Conservation (phyloP, 116 monocot species). For the Phalaenopsis hybrid region DNA sequence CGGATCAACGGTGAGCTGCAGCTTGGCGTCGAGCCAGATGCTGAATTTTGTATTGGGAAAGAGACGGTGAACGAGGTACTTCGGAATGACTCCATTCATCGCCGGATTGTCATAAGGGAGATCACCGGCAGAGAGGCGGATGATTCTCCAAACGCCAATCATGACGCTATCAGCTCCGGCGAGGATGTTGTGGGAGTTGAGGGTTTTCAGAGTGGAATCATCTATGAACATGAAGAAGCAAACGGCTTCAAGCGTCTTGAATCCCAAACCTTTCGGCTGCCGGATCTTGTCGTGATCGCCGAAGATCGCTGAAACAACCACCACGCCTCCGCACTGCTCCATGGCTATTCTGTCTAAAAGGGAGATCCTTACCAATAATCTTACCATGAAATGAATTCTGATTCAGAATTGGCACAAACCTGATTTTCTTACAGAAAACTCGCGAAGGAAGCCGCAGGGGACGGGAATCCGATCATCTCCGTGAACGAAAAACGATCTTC, state of each 20-base stretch:
- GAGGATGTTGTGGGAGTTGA: conserved; percentile 47
- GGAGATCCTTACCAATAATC: neutral
- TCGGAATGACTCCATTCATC: conserved; percentile 85
- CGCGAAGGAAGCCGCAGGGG: conserved; percentile 71
- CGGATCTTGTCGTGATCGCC: conserved; percentile 79
- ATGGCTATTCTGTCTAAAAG: conserved; percentile 61
- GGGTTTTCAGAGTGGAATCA: conserved; percentile 40
- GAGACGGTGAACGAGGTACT: conserved; percentile 61
- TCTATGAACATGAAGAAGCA: conserved; percentile 96
- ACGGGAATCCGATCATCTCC: conserved; percentile 17
- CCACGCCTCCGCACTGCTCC: conserved; percentile 61
- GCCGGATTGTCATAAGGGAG: conserved; percentile 60
- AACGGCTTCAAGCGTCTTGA: conserved; percentile 37
- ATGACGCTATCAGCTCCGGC: neutral
- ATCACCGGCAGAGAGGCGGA: conserved; percentile 20
- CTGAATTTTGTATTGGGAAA: conserved; percentile 76
- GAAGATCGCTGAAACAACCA: conserved; percentile 66
- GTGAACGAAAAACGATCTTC: conserved; percentile 49
- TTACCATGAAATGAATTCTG: neutral
- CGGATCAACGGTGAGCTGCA: conserved; percentile 84
- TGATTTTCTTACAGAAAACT: conserved; percentile 46
- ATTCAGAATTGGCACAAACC: conserved; percentile 27
- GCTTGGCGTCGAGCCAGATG: conserved; percentile 80
- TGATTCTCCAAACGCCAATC: conserved; percentile 68
- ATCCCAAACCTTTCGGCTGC: conserved; percentile 62